Evolutionary conservation across 352 stramenopile genomes (phyloP).

Genomic region (Globisporangium recalcitrans): DNA sequence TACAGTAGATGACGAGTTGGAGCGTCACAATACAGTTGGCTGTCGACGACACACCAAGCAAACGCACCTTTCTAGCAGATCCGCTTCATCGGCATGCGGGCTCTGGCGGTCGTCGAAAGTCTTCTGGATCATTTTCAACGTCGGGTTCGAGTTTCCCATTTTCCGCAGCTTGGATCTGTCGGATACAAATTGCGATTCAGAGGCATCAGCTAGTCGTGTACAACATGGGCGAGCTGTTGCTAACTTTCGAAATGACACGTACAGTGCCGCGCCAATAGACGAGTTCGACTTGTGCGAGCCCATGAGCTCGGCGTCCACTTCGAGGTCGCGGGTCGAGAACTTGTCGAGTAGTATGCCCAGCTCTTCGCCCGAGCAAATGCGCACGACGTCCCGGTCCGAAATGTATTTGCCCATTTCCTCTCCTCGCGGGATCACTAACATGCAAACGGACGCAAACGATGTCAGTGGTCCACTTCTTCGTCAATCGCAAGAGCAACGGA

Average conservation of each 20-base stretch:
- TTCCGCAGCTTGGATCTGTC: constrained; percentile 60
- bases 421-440: constrained; percentile 42
- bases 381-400: constrained; percentile 64
- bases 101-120: constrained; percentile 60
- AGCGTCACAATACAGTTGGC: not conserved
- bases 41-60: not conserved
- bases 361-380: constrained; percentile 54
- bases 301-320: constrained; percentile 68
- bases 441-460: not conserved
- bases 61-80: constrained; percentile 37
- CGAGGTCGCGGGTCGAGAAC: constrained; percentile 51
- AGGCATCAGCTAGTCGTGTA: not conserved
- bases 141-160: constrained; percentile 57
- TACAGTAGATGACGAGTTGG: not conserved
- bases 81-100: constrained; percentile 33
- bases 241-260: constrained; percentile 10
- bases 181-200: not conserved
- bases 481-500: not conserved
- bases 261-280: constrained; percentile 55
- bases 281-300: constrained; percentile 38
- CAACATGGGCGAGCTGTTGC: not conserved
- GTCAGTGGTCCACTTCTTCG: not conserved
- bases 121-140: constrained; percentile 66
- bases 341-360: constrained; percentile 61
- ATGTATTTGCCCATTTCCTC: constrained; percentile 61